Evolutionary conservation across 2,329 filamentous ascomycete species (phyloP).

Genomic region (Diaporthe capsici): DNA sequence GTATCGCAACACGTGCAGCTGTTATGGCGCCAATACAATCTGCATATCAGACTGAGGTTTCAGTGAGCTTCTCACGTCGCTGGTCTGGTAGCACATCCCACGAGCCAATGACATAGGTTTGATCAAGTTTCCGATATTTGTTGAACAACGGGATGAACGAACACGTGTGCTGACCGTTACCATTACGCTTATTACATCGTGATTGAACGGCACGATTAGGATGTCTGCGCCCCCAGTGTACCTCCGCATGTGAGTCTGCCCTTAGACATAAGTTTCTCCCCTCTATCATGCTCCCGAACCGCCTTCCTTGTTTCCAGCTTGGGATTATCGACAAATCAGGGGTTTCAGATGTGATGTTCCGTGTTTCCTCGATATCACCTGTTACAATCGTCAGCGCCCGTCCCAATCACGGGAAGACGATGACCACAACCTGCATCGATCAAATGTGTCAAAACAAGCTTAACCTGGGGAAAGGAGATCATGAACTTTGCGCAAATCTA

Average conservation of each 20-base stretch:
- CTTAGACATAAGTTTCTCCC: no score
- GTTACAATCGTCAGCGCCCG: background rate
- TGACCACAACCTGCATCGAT: background rate
- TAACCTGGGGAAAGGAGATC: background rate
- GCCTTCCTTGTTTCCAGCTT: background rate
- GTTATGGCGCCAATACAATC: background rate
- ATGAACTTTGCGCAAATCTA: constrained; percentile 4
- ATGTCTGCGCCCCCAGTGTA: background rate
- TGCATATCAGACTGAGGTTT: constrained; percentile 19
- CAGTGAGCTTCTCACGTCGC: background rate
- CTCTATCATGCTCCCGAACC: no score
- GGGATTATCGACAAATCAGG: background rate
- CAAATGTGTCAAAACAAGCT: background rate
- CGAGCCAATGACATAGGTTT: background rate
- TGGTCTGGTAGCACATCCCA: background rate
- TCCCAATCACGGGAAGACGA: no score
- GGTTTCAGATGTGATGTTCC: background rate
- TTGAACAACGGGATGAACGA: background rate
- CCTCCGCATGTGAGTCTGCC: background rate
- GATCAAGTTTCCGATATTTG: background rate
- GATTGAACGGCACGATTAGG: background rate
- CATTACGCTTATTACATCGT: no score
- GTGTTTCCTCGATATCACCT: background rate
- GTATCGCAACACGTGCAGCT: background rate
- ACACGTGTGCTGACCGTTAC: background rate